These are phyloP conservation scores for Phytophthora ramorum DNA, from an alignment of 352 stramenopile species.

Conservation along the genomic window DNA sequence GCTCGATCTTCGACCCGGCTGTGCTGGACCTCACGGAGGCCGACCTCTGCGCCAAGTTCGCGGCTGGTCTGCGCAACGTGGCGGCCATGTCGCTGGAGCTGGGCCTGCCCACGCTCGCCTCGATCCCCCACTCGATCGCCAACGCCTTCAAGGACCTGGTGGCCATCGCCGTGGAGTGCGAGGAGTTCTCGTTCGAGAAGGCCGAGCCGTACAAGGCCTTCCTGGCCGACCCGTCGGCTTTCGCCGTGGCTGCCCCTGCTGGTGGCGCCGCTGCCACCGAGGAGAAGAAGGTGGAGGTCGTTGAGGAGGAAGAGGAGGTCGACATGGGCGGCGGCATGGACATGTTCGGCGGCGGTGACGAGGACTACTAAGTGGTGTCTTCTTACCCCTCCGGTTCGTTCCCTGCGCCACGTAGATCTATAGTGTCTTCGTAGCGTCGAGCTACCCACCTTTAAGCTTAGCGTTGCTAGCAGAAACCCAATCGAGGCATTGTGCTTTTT, in stretches of 20 bases:
- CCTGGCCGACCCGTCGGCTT: constrained; percentile 94
- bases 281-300: constrained; percentile 67
- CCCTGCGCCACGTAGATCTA: constrained; percentile 1
- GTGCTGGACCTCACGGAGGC: constrained; percentile 99
- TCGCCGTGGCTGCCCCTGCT: constrained; percentile 90
- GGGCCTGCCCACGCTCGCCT: constrained; percentile 97
- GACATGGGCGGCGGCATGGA: constrained; percentile 90
- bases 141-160: constrained; percentile 99
- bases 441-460: constrained; percentile 20
- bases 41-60: constrained; percentile 97
- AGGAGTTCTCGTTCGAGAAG: constrained; percentile 98
- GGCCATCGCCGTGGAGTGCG: constrained; percentile 94
- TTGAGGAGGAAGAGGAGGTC: constrained; percentile 83
- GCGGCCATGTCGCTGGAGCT: constrained; percentile 96
- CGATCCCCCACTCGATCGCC: constrained; percentile 98
- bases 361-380: constrained; percentile 68
- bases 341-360: constrained; percentile 80
- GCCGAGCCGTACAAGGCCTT: constrained; percentile 97
- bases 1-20: constrained; percentile 98
- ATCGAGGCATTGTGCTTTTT: constrained; percentile 31
- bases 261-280: constrained; percentile 70
- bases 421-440: constrained; percentile 6
- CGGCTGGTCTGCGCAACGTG: constrained; percentile 93
- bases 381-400: not conserved
- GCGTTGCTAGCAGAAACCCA: constrained; percentile 33